Percentiles rank a stretch among this genome's conserved stretches.
Conservation (phyloP, 1,284 basidiomycete species). For the Trametes versicolor region DNA sequence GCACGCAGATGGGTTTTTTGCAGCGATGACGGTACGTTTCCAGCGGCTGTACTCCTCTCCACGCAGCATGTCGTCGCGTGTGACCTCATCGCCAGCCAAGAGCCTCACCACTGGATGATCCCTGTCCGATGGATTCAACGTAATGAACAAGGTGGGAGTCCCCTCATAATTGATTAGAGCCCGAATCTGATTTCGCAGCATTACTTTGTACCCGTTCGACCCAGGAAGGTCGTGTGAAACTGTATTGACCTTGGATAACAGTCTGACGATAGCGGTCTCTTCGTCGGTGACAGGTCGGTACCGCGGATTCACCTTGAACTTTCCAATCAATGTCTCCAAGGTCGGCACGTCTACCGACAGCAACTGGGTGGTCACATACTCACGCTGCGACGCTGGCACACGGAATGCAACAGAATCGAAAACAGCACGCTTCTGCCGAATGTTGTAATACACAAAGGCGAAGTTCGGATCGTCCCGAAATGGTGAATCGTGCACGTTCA, state of each 20-base stretch:
- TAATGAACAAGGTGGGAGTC: slow-evolving; percentile 8
- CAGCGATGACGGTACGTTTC: background rate
- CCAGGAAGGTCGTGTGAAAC: background rate
- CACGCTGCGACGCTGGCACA: too few species aligned
- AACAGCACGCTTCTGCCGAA: too few species aligned
- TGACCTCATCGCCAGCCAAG: background rate
- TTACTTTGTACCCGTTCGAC: slow-evolving; percentile 1
- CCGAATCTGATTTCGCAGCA: slow-evolving; percentile 2
- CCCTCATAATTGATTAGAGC: background rate
- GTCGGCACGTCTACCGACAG: background rate
- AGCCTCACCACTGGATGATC: slow-evolving; percentile 1
- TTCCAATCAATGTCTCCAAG: background rate
- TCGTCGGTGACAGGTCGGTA: background rate
- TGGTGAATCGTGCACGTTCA: too few species aligned
- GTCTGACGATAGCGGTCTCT: background rate
- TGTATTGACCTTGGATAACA: background rate
- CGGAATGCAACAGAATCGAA: too few species aligned
- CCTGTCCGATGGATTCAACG: slow-evolving; percentile 6
- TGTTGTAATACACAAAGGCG: too few species aligned
- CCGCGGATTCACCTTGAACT: background rate
- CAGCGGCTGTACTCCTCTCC: background rate
- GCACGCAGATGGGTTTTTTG: background rate
- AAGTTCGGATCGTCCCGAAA: too few species aligned
- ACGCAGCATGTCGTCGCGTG: background rate
- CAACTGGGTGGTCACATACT: too few species aligned